These are phyloP conservation scores for Trichoderma sp. DNA, from an alignment of 2,329 filamentous ascomycete species.

Conservation along the genomic window DNA sequence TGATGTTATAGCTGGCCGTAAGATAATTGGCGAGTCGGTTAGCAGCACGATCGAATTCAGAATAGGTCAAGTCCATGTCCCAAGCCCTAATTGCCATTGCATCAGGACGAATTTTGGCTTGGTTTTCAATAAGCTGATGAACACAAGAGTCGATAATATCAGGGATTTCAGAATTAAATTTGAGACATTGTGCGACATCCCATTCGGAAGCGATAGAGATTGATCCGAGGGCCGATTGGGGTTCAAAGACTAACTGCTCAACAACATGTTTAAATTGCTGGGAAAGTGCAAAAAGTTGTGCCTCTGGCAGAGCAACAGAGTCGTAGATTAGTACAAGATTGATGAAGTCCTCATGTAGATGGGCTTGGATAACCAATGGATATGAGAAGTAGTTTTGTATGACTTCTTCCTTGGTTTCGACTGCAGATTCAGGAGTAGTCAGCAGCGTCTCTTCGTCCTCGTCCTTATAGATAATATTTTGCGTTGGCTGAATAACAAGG, in stretches of 20 bases:
- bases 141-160: slow-evolving; percentile 12
- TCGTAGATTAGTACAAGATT: slow-evolving; percentile 15
- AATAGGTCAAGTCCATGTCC: slow-evolving; percentile 38
- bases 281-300: slow-evolving; percentile 7
- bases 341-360: slow-evolving; percentile 2
- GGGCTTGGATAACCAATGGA: slow-evolving; percentile 14
- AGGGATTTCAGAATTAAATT: slow-evolving; percentile 8
- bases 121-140: slow-evolving; percentile 18
- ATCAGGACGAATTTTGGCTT: slow-evolving; percentile 6
- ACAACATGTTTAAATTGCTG: slow-evolving; percentile 17
- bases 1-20: slow-evolving; percentile 20
- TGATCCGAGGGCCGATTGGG: not conserved
- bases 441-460: not conserved
- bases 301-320: not conserved
- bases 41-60: slow-evolving; percentile 30
- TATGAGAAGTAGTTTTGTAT: slow-evolving; percentile 19
- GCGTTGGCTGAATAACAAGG: slow-evolving; percentile 23
- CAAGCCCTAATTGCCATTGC: slow-evolving; percentile 10
- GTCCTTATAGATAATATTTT: not conserved
- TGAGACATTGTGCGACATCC: slow-evolving; percentile 5
- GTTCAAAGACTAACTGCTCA: not conserved
- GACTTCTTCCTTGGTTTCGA: not conserved
- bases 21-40: slow-evolving; percentile 22
- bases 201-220: slow-evolving; percentile 4
- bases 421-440: not conserved